Conservation (phyloP, 805 yeast species). For the Wickerhamomyces sydowiorum region DNA sequence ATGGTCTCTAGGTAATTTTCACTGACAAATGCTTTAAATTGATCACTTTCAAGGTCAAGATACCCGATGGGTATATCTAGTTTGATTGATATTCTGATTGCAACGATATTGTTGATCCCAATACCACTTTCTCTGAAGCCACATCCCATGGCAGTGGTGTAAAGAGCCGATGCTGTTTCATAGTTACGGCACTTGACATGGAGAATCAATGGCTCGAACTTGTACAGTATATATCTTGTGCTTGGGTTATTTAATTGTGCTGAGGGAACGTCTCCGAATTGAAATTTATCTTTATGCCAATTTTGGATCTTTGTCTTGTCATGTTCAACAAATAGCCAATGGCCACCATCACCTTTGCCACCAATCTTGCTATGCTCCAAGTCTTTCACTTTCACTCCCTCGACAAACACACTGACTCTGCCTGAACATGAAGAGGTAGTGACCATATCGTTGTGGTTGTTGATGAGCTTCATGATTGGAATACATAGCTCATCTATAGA, state of each 20-base stretch:
- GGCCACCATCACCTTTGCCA: slow-evolving; percentile 85
- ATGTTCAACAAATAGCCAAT: slow-evolving; percentile 80
- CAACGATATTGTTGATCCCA: slow-evolving; percentile 73
- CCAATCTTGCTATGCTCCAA: slow-evolving; percentile 43
- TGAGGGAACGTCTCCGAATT: slow-evolving; percentile 3
- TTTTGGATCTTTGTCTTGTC: slow-evolving; percentile 39
- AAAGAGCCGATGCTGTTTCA: slow-evolving; percentile 52
- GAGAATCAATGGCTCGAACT: slow-evolving; percentile 80
- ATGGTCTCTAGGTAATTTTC: slow-evolving; percentile 45
- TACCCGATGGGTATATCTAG: slow-evolving; percentile 76
- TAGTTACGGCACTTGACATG: slow-evolving; percentile 74
- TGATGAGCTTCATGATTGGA: slow-evolving; percentile 68
- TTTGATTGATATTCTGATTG: slow-evolving; percentile 66
- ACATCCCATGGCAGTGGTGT: slow-evolving; percentile 70
- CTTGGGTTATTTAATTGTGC: slow-evolving; percentile 1
- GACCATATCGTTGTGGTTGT: slow-evolving; percentile 59
- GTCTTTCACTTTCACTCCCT: slow-evolving; percentile 49
- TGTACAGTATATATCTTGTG: slow-evolving; percentile 59
- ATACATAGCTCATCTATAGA: slow-evolving; percentile 69
- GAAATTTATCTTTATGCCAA: slow-evolving; percentile 34
- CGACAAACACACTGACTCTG: slow-evolving; percentile 74
- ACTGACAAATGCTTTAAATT: slow-evolving; percentile 40
- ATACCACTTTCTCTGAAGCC: slow-evolving; percentile 88
- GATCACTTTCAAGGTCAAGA: slow-evolving; percentile 26
- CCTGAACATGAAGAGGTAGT: slow-evolving; percentile 91